Evolutionary conservation across 148 eudicot species (phyloP), one percentile per base, ranked within the genome.

Genomic region (Arctostaphylos glauca): DNA sequence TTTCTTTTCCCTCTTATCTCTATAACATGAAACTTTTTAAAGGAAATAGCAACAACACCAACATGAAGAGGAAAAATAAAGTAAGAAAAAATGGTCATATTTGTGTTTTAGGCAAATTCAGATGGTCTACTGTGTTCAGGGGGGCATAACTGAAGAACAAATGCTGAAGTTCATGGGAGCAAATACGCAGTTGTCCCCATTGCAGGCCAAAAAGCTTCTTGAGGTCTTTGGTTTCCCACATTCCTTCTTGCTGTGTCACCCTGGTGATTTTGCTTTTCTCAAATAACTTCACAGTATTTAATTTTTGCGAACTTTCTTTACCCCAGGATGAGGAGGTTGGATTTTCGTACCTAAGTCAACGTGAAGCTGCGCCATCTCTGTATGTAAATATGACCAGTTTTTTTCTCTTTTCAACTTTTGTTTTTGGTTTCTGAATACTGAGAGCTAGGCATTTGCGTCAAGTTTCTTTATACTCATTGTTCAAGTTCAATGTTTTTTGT

Each of bases 141-240:
- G 97, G 31, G 99, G 99, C 77, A 88, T 96, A 81, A 96, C 94
- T 50, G 99, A 96, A 86, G 99, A 94, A 83, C 99, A 96, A 85
- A 96, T 96, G 97, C 90, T 96, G 87, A 95, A 90, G 85, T 90
- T 85, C 88, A 93, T 96, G 93, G 99, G 99, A 72, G 97, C 99
- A 80, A 94, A 96, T 82, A 92, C 93, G 14, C 88, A 82, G 50
- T 83, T 96, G 83, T 88, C 92, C 7, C 88, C 97, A 43, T 83
- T 88, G 86, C 99, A 92, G 73, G 99, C 98, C 52, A 96, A 96
- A 85, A 85, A 81, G 74, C 92, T 96, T 84, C 90, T 96, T 78
- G 99, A 96, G 99, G 99, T 94, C 83, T 75, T 76, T 82, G 52
- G 58, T 74, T 84, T 71, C 21, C 67, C 81, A 18, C 79, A 54